Evolutionary conservation across 108 stramenopile species (phyloP).

Genomic region (Cyclotella distinguenda): DNA sequence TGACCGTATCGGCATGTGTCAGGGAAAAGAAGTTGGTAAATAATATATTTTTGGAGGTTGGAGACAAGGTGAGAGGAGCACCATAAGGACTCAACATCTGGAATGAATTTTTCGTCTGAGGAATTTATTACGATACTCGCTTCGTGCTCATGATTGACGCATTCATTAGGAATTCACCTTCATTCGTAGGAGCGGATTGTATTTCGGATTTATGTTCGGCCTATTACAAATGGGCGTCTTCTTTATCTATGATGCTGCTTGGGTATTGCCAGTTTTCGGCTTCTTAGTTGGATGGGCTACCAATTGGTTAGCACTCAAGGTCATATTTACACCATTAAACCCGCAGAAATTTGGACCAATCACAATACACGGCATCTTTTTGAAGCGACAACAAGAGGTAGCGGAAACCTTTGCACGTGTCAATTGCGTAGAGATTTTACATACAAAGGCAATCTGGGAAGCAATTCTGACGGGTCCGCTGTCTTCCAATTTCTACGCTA

Average conservation of each 20-base stretch:
- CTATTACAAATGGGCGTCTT: slow-evolving; percentile 78
- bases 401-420: slow-evolving; percentile 76
- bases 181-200: slow-evolving; percentile 73
- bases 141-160: neutral
- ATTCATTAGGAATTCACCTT: slow-evolving; percentile 55
- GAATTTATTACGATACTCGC: neutral
- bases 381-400: slow-evolving; percentile 85
- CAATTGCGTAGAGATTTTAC: slow-evolving; percentile 63
- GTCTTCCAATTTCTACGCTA: slow-evolving; percentile 74
- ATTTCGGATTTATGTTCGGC: slow-evolving; percentile 89
- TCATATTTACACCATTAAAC: slow-evolving; percentile 84
- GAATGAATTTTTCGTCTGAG: neutral
- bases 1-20: slow-evolving; percentile 84
- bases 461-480: slow-evolving; percentile 77
- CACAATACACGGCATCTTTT: slow-evolving; percentile 86
- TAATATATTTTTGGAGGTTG: slow-evolving; percentile 90
- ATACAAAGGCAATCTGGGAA: slow-evolving; percentile 63
- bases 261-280: slow-evolving; percentile 89
- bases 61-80: slow-evolving; percentile 73
- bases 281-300: slow-evolving; percentile 82
- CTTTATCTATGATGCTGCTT: slow-evolving; percentile 67
- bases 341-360: slow-evolving; percentile 62
- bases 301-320: slow-evolving; percentile 86
- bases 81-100: no score
- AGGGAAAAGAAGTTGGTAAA: slow-evolving; percentile 85